These are phyloP conservation scores for Aureobasidium pullulans DNA, from an alignment of 2,329 filamentous ascomycete species.

Conservation along the genomic window DNA sequence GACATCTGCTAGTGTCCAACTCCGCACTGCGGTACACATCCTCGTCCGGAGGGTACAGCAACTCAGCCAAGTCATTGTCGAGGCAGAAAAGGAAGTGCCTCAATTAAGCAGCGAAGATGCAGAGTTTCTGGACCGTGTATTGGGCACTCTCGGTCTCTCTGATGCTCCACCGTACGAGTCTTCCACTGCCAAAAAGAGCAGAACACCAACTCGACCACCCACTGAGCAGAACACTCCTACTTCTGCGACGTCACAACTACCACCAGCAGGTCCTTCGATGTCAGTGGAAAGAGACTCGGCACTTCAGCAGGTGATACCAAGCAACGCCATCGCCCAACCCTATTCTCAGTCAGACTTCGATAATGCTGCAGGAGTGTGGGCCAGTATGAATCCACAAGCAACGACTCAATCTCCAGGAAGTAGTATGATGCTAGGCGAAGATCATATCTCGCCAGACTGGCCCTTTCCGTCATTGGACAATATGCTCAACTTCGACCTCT, in stretches of 20 bases:
- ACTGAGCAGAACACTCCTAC: background rate
- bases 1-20: background rate
- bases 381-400: background rate
- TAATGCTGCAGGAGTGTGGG: background rate
- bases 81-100: slow-evolving; percentile 11
- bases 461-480: slow-evolving; percentile 11
- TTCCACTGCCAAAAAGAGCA: background rate
- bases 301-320: no score
- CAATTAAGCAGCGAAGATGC: slow-evolving; percentile 23
- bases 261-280: background rate
- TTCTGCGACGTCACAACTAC: background rate
- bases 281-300: no score
- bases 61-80: slow-evolving; percentile 3
- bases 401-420: background rate
- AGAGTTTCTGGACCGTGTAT: slow-evolving; percentile 32
- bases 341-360: background rate
- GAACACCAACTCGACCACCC: no score
- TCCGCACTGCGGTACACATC: slow-evolving; percentile 4
- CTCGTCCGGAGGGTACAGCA: background rate
- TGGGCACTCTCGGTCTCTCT: slow-evolving; percentile 13
- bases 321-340: background rate
- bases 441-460: slow-evolving; percentile 16
- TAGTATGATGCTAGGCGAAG: background rate
- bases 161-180: background rate
- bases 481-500: slow-evolving; percentile 6